Percentiles rank a stretch among this genome's conserved stretches.
phyloP scores from a whole-genome alignment of 192 early-diverging fungal genomes.

The Entomortierella chlamydospora region DNA sequence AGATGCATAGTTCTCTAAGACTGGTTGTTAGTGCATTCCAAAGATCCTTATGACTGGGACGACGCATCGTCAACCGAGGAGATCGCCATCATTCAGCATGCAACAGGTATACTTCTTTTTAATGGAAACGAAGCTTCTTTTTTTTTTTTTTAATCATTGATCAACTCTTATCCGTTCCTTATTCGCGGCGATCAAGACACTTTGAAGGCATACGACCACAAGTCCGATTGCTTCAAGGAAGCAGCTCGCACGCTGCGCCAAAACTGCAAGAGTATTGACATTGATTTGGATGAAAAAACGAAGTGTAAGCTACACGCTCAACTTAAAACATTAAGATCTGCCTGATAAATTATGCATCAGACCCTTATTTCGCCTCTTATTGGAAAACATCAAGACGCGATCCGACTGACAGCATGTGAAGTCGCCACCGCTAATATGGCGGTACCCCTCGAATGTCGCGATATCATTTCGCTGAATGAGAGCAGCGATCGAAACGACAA shows the following conservation, averaged over 20 bases:
- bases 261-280: slow-evolving; percentile 50
- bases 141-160: background rate
- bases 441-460: slow-evolving; percentile 43
- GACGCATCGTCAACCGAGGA: slow-evolving; percentile 10
- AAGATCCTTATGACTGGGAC: slow-evolving; percentile 11
- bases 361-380: background rate
- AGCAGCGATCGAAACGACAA: background rate
- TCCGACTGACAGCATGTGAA: slow-evolving; percentile 51
- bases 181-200: slow-evolving; percentile 15
- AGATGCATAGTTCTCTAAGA: too few species aligned
- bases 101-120: slow-evolving; percentile 13
- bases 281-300: slow-evolving; percentile 52
- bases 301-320: slow-evolving; percentile 23
- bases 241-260: slow-evolving; percentile 36
- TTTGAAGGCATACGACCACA: slow-evolving; percentile 40
- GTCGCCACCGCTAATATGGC: slow-evolving; percentile 54
- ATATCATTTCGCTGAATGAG: background rate
- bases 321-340: background rate
- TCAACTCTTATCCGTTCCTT: background rate
- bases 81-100: slow-evolving; percentile 14
- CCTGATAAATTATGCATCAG: too few species aligned
- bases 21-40: too few species aligned
- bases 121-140: background rate
- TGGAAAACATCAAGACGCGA: slow-evolving; percentile 35
- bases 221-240: slow-evolving; percentile 51